Base-by-base conservation (phyloP, 768 basidiomycete species). In the Serendipita indica region DNA sequence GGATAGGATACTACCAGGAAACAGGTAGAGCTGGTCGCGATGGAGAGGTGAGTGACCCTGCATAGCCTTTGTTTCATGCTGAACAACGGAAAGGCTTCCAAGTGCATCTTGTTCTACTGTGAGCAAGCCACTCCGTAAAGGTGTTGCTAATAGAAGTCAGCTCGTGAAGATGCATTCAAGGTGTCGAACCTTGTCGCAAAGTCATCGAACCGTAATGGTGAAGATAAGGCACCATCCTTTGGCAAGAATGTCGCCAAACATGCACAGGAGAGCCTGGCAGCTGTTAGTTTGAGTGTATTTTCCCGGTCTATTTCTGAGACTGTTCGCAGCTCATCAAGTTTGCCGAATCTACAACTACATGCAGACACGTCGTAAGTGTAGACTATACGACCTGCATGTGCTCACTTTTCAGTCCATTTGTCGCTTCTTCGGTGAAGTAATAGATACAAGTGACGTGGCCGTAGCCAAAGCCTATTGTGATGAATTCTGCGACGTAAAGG, bases 71-170 rank as follows among this genome's bases (percentile, higher is more conserved):
- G 57, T 25, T 28, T 54, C 16, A 54, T 54, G n/a, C n/a, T n/a
- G 30, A 39, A 12, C 0, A 6, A 20, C 12, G 2, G 33, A 10
- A 52, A 90, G 88, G 79, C 86, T 1, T 76, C 89, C 0, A 88
- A 85, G 70, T 90, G 88, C 62, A 72, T 89, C 27, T 69, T 90
- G 1, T 91, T 87, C 66, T 91, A 89, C 65, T 89, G 88, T 86
- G 62, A 65, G 80, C 14, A 20, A 43, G 14, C 25, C 5, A 6
- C 56, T 54, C 39, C 20, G 1, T 32, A 39, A 28, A 37, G 49
- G 35, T 6, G 35, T 39, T 28, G 14, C 14, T 28, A 20, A 34
- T 43, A 61, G 1, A 49, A 12, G 20, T 28, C 57, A 89, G 87
- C 87, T 49, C 77, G 86, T n/a, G 86, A 89, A 69, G 86, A 90